Conservation (phyloP, 1,139 yeast genomes). For the Yamadazyma atmosphaerica region DNA sequence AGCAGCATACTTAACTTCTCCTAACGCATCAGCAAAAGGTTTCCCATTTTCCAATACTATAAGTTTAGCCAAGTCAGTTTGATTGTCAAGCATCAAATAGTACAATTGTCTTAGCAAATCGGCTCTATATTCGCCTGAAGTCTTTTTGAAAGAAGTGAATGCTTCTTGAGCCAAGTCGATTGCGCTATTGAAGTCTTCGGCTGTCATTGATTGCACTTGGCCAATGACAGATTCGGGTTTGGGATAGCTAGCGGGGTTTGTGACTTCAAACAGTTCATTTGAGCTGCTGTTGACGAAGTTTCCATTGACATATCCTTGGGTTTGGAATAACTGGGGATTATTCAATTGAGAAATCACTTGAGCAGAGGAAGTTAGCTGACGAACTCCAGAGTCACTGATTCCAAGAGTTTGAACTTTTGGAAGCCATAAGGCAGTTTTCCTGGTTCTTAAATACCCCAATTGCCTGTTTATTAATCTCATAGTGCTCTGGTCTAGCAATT, state of each 20-base stretch:
- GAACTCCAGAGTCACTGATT: background rate
- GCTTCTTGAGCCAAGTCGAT: constrained; percentile 38
- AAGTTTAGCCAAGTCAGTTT: constrained; percentile 71
- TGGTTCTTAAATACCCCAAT: background rate
- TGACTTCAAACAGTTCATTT: constrained; percentile 34
- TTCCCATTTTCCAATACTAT: constrained; percentile 85
- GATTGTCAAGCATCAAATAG: constrained; percentile 61
- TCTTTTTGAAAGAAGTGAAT: constrained; percentile 34
- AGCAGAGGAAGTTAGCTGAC: constrained; percentile 9
- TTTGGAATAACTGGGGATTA: constrained; percentile 19
- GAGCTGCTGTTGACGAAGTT: constrained; percentile 34
- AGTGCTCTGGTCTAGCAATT: too few species aligned
- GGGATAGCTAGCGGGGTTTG: constrained; percentile 44
- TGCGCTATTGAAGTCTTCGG: constrained; percentile 38
- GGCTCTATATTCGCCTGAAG: constrained; percentile 42
- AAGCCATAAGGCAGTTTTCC: background rate
- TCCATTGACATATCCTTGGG: constrained; percentile 47
- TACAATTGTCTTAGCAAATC: constrained; percentile 40
- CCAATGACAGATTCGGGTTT: constrained; percentile 32
- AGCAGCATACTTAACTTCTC: constrained; percentile 77
- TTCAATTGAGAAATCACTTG: constrained; percentile 9
- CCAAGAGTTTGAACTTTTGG: background rate
- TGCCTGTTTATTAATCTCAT: too few species aligned
- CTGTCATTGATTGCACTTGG: constrained; percentile 36
- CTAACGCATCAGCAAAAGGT: constrained; percentile 70